phyloP scores from a whole-genome alignment of 352 stramenopile species.

The Pythium biforme region DNA sequence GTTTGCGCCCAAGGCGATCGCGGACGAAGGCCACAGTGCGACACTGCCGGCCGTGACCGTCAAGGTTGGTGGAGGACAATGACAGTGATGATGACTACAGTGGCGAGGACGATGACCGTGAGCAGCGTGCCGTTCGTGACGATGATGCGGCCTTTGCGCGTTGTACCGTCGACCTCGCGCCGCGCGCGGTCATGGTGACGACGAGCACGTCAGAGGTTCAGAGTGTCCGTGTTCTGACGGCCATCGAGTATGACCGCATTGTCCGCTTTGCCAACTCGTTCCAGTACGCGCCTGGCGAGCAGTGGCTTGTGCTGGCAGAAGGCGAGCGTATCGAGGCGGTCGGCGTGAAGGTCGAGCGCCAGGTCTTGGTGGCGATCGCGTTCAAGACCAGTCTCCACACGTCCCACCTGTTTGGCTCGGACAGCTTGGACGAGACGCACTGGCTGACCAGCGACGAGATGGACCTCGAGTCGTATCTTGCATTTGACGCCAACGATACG shows the following conservation, averaged over 20 bases:
- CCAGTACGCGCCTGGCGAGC: not conserved
- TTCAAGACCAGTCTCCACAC: not conserved
- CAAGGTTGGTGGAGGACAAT: not conserved
- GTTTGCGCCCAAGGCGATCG: conserved; percentile 4
- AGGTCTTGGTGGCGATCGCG: not conserved
- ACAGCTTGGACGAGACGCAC: not conserved
- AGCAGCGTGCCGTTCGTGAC: too few species aligned
- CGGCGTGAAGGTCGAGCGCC: not conserved
- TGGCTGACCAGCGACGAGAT: not conserved
- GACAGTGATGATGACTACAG: not conserved
- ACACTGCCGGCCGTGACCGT: not conserved
- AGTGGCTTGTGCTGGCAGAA: conserved; percentile 6
- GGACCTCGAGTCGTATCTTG: not conserved
- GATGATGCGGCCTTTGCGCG: not conserved
- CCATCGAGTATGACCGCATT: conserved; percentile 5
- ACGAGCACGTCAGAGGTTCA: not conserved
- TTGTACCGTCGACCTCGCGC: not conserved
- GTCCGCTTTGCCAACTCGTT: not conserved
- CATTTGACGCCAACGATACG: not conserved
- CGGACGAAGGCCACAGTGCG: not conserved
- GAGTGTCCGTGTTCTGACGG: not conserved
- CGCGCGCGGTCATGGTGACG: not conserved
- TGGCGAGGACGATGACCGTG: not conserved
- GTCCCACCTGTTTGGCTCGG: not conserved
- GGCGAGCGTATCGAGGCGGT: conserved; percentile 11